Conservation (phyloP, 208 protist species). For the Crithidia bombi region DNA sequence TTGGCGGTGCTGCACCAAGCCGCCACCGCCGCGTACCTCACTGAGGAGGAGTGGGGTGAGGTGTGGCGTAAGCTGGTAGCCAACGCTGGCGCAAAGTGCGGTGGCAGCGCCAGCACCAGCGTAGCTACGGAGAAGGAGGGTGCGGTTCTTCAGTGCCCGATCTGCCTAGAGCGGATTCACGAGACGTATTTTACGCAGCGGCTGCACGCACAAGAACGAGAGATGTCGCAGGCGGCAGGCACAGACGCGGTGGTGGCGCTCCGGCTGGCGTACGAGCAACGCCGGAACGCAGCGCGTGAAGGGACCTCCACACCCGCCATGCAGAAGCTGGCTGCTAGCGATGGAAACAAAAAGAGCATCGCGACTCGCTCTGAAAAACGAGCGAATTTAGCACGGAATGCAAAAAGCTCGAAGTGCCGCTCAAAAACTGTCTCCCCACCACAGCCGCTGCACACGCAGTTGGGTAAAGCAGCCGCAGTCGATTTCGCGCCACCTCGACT, state of each 20-base stretch:
- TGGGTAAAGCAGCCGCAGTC: too few relatives aligned
- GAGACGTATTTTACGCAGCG: conserved; percentile 17
- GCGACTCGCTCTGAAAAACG: too few relatives aligned
- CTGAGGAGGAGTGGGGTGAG: conserved; percentile 51
- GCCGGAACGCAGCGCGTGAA: neutral
- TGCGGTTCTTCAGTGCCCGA: conserved; percentile 42
- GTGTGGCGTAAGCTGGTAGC: conserved; percentile 28
- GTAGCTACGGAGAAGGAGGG: neutral
- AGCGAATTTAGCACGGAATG: neutral
- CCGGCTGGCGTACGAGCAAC: conserved; percentile 27
- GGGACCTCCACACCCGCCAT: neutral
- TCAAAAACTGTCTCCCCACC: too few relatives aligned
- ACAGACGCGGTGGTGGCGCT: conserved; percentile 17
- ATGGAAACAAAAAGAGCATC: neutral
- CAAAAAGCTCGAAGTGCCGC: neutral
- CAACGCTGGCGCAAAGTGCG: neutral
- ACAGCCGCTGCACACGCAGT: too few relatives aligned
- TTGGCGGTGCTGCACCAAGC: conserved; percentile 59
- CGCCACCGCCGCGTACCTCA: conserved; percentile 55
- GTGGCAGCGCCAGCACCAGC: neutral
- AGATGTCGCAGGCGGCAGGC: neutral
- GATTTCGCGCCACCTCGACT: too few relatives aligned
- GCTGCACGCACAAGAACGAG: neutral
- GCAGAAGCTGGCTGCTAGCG: neutral
- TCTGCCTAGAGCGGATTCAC: conserved; percentile 59